Evolutionary conservation across 768 basidiomycete genomes (phyloP).

Genomic region (Trametes villosa): DNA sequence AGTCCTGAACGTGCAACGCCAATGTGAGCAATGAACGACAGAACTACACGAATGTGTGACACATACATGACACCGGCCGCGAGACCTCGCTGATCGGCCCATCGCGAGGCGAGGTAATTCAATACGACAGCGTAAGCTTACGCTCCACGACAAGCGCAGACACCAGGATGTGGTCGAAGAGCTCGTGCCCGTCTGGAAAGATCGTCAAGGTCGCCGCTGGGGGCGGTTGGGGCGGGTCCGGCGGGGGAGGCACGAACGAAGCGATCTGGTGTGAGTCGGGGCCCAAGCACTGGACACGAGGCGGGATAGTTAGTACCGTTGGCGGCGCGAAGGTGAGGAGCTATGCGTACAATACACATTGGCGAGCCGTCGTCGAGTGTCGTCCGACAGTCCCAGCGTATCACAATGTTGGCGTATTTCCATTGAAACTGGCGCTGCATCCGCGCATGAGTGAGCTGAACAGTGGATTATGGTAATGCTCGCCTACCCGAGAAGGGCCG

Average conservation of each 20-base stretch:
- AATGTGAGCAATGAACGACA: too few species aligned
- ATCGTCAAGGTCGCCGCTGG: constrained; percentile 50
- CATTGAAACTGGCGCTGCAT: constrained; percentile 48
- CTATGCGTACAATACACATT: constrained; percentile 46
- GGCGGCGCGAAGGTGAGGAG: not conserved
- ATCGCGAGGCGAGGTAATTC: not conserved
- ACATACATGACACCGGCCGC: too few species aligned
- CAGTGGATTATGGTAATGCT: not conserved
- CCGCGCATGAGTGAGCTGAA: too few species aligned
- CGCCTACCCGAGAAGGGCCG: constrained; percentile 37
- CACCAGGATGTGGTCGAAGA: constrained; percentile 50
- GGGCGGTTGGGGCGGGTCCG: constrained; percentile 51
- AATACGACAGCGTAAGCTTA: constrained; percentile 35
- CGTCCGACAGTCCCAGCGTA: constrained; percentile 53
- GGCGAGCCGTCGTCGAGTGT: constrained; percentile 51
- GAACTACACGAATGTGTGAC: too few species aligned
- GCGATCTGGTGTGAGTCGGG: constrained; percentile 42
- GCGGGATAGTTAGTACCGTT: not conserved
- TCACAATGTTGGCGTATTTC: constrained; percentile 39
- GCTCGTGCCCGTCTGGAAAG: constrained; percentile 48
- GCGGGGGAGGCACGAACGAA: constrained; percentile 51
- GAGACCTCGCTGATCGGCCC: too few species aligned
- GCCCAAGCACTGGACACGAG: constrained; percentile 37
- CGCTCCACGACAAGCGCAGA: constrained; percentile 49
- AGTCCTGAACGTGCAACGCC: too few species aligned